Conservation (phyloP, 2,329 filamentous ascomycete species). For the Xylaria sp. region DNA sequence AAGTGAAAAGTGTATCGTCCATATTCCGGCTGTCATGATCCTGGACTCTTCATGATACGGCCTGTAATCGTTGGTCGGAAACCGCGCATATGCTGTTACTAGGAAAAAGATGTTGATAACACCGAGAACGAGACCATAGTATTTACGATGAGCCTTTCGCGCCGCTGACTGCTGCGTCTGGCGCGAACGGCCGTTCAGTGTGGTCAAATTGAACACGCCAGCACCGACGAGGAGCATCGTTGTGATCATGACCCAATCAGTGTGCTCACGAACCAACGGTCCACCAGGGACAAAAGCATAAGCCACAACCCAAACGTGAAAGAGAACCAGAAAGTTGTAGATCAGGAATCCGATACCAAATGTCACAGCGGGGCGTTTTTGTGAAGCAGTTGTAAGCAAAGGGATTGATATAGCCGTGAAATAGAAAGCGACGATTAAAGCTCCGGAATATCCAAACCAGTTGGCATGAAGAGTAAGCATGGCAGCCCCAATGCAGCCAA, state of each 20-base stretch:
- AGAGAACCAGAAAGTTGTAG: slow-evolving; percentile 95
- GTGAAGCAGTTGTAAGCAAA: slow-evolving; percentile 79
- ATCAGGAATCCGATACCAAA: slow-evolving; percentile 91
- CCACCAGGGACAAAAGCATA: slow-evolving; percentile 98
- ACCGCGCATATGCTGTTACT: slow-evolving; percentile 85
- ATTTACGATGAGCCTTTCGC: slow-evolving; percentile 61
- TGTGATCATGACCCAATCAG: slow-evolving; percentile 91
- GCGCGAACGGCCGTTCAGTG: slow-evolving; percentile 59
- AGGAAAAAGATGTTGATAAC: slow-evolving; percentile 83
- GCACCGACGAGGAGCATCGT: slow-evolving; percentile 87
- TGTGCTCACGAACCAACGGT: slow-evolving; percentile 90
- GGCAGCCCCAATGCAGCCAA: slow-evolving; percentile 82
- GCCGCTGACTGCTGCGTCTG: slow-evolving; percentile 51
- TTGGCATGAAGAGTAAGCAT: slow-evolving; percentile 80
- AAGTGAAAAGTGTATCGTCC: slow-evolving; percentile 97
- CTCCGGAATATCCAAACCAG: slow-evolving; percentile 93
- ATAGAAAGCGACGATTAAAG: slow-evolving; percentile 78
- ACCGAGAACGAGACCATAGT: slow-evolving; percentile 69
- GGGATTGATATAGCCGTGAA: slow-evolving; percentile 82
- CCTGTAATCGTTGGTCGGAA: slow-evolving; percentile 90
- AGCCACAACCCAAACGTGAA: slow-evolving; percentile 98
- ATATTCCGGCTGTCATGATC: slow-evolving; percentile 92
- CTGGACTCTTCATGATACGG: slow-evolving; percentile 91
- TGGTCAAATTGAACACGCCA: slow-evolving; percentile 80
- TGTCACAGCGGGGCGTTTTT: slow-evolving; percentile 78